Percentiles rank a stretch among this genome's conserved stretches.
Conservation (phyloP, 331 rosid species). For the Malus hybrid region DNA sequence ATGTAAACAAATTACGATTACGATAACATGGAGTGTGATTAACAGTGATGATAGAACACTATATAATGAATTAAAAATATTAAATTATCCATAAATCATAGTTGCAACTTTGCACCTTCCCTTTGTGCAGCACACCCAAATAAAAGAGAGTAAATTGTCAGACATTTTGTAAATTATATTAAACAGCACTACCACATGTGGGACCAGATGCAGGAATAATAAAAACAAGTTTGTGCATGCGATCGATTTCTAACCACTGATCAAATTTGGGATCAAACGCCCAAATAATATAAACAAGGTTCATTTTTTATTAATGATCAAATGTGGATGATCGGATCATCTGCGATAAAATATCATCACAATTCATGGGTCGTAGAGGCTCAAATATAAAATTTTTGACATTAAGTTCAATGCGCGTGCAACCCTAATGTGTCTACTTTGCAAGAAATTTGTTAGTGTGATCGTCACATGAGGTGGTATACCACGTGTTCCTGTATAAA, state of each 20-base stretch:
- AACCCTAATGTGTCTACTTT: not conserved
- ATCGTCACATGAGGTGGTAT: no score
- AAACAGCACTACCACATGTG: not conserved
- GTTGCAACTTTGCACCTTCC: not conserved
- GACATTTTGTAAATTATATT: not conserved
- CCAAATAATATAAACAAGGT: not conserved
- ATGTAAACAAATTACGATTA: no score
- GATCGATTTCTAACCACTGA: not conserved
- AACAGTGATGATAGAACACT: not conserved
- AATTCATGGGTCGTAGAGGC: accelerated
- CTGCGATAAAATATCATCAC: accelerated
- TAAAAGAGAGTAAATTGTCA: not conserved
- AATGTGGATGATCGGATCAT: not conserved
- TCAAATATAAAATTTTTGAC: not conserved
- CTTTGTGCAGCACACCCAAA: not conserved
- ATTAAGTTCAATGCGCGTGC: not conserved
- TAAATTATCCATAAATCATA: not conserved
- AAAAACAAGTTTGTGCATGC: not conserved
- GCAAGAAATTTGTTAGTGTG: no score
- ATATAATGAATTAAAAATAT: no score
- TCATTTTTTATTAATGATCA: not conserved
- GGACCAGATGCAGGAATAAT: not conserved
- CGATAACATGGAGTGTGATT: not conserved
- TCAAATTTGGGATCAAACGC: not conserved
- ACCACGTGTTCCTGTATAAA: no score